Base-by-base conservation (phyloP, 1,284 basidiomycete genomes). In the Agroathelia rolfsii region DNA sequence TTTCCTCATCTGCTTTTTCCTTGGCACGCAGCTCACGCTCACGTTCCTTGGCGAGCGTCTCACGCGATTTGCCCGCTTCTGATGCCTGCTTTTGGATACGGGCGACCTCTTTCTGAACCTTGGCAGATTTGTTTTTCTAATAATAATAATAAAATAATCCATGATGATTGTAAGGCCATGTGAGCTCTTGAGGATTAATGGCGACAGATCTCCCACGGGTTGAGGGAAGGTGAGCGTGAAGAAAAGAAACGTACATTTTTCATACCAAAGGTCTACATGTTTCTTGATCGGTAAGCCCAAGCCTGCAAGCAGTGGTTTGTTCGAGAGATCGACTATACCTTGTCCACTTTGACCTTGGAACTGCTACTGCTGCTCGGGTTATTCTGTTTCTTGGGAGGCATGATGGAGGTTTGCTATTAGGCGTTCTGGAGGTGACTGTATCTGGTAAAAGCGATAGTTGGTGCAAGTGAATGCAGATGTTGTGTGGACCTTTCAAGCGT, bases 101-200 rank as follows among this genome's bases (percentile, higher is more conserved):
- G 29, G 76, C 72, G 14, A 95, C 79, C 43, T 85, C 71, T 51
- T 84, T 79, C 64, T 97, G 86, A 17, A 90, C 93, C 59, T 86
- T 96, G 44, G 84, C 66, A 9, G 87, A 92, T 66, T 92, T 92
- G 55, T 92, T 93, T 85, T 94, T 93, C 80, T 85, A 53, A 36
- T 39, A 41, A 49, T 34, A 28, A 25, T 15, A 28, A 26, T 43
- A 13, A 36, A 36, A 30, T 32, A 29, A 15, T 41, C 15, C 27
- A 7, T 8, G 11, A 17, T 5, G 31, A 18, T 27, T 29, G 19
- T 19, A 34, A 5, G 28, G 18, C 24, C 21, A 33, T 30, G 28
- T 14, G 15, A 23, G 15, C 24, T 4, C 7, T 19, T 28, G 21
- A 11, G 20, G 32, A 26, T 36, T 38, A 13, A 37, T 40, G 17